phyloP scores from a whole-genome alignment of 352 stramenopile species.

The Phytophthora palmivora region DNA sequence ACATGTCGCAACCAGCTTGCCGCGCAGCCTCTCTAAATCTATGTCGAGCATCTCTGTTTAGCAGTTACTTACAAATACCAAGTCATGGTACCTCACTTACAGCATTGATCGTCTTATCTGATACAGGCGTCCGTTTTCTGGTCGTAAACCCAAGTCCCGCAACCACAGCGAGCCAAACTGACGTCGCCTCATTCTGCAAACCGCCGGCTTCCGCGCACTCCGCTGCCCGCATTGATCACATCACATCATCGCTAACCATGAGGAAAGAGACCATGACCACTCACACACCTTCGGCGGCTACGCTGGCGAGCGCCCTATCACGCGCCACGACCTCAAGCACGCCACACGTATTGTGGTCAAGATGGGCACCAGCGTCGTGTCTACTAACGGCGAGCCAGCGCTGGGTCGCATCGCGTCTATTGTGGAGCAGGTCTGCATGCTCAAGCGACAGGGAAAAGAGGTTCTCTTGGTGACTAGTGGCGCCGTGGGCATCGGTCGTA shows the following conservation, averaged over 20 bases:
- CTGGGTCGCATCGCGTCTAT: slow-evolving; percentile 92
- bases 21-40: slow-evolving; percentile 7
- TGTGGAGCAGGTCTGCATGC: slow-evolving; percentile 93
- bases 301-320: slow-evolving; percentile 55
- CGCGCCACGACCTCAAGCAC: slow-evolving; percentile 76
- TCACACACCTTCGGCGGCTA: slow-evolving; percentile 49
- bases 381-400: slow-evolving; percentile 92
- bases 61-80: neutral
- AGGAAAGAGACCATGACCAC: slow-evolving; percentile 66
- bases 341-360: slow-evolving; percentile 95
- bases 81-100: slow-evolving; percentile 4
- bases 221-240: slow-evolving; percentile 1
- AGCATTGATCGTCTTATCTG: slow-evolving; percentile 15
- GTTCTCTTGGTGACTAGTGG: slow-evolving; percentile 91
- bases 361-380: slow-evolving; percentile 96
- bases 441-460: slow-evolving; percentile 92
- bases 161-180: slow-evolving; percentile 24
- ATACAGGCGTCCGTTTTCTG: slow-evolving; percentile 16
- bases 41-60: slow-evolving; percentile 6
- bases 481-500: slow-evolving; percentile 94
- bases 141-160: too few relatives aligned
- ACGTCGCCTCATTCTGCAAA: slow-evolving; percentile 28
- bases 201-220: slow-evolving; percentile 11
- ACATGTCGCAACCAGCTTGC: slow-evolving; percentile 30
- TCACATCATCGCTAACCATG: slow-evolving; percentile 29